A percentile compares a stretch with the other conserved stretches of the same genome.
phyloP scores from a whole-genome alignment of 345 rosid genomes.

The Carallia brachiata region DNA sequence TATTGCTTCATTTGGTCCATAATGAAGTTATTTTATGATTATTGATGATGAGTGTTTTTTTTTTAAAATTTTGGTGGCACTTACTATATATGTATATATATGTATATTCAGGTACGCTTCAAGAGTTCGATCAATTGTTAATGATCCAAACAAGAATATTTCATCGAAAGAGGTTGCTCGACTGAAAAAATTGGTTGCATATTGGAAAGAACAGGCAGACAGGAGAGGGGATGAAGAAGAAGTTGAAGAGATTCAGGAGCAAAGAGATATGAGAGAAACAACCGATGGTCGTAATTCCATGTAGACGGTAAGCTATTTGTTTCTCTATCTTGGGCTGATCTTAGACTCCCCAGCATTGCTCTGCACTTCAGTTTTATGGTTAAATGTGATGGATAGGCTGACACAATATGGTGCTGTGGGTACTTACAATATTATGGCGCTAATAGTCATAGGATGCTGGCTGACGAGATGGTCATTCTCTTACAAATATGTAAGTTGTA shows the following conservation, averaged over 20 bases:
- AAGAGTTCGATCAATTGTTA: slow-evolving; percentile 81
- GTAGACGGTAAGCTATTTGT: slow-evolving; percentile 15
- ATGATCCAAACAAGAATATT: slow-evolving; percentile 85
- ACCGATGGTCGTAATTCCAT: slow-evolving; percentile 55
- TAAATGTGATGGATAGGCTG: too few species aligned
- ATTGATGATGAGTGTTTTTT: background rate
- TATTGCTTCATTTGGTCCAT: background rate
- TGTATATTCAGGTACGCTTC: slow-evolving; percentile 68
- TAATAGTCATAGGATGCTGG: too few species aligned
- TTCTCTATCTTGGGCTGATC: too few species aligned
- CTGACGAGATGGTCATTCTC: too few species aligned
- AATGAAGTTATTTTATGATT: background rate
- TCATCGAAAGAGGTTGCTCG: slow-evolving; percentile 84
- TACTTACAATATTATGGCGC: too few species aligned
- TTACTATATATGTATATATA: background rate
- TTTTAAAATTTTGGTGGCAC: background rate
- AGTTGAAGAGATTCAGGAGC: slow-evolving; percentile 76
- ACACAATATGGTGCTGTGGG: too few species aligned
- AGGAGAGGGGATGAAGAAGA: slow-evolving; percentile 73
- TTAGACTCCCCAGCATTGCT: too few species aligned
- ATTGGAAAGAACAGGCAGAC: slow-evolving; percentile 94
- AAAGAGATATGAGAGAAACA: slow-evolving; percentile 44
- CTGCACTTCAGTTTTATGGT: too few species aligned
- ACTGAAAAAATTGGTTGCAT: slow-evolving; percentile 72
- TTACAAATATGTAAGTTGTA: too few species aligned